Conservation (phyloP, 2,329 filamentous ascomycete species). For the Coniochaeta sp. region DNA sequence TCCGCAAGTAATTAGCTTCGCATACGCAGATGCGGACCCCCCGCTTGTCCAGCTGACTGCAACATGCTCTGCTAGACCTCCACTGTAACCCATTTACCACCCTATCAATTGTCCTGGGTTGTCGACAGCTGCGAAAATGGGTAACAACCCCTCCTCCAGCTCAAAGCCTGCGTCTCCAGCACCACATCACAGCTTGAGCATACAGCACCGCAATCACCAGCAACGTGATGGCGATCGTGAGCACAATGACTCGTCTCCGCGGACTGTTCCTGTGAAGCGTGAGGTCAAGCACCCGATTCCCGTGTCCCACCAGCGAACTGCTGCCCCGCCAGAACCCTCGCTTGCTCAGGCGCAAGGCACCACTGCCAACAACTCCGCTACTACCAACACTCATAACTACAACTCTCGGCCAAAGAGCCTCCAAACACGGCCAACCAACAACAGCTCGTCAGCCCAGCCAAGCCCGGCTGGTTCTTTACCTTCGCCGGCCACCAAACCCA, state of each 20-base stretch:
- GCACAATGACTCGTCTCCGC: conserved; percentile 13
- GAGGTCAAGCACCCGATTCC: conserved; percentile 47
- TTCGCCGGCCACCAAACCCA: conserved; percentile 21
- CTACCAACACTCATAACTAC: not conserved
- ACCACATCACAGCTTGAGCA: conserved; percentile 4
- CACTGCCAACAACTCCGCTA: conserved; percentile 27
- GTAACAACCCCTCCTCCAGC: conserved; percentile 26
- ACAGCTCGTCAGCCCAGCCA: not conserved
- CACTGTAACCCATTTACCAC: not conserved
- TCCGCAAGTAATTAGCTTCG: not conserved
- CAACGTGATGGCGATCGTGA: not conserved
- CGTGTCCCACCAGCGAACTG: conserved; percentile 47
- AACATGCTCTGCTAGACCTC: conserved; percentile 2
- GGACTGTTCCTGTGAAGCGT: conserved; percentile 23
- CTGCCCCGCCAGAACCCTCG: conserved; percentile 55
- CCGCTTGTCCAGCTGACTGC: conserved; percentile 1
- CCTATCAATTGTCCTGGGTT: not conserved
- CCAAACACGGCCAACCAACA: conserved; percentile 6
- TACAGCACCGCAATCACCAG: not conserved
- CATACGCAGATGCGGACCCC: not conserved
- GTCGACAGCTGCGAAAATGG: conserved; percentile 17
- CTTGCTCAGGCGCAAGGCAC: conserved; percentile 54
- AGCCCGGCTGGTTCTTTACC: conserved; percentile 20
- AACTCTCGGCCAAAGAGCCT: not conserved
- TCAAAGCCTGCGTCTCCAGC: conserved; percentile 15